Conservation (phyloP, 495 filamentous ascomycete genomes). For the Lasiosphaeria hispida region DNA sequence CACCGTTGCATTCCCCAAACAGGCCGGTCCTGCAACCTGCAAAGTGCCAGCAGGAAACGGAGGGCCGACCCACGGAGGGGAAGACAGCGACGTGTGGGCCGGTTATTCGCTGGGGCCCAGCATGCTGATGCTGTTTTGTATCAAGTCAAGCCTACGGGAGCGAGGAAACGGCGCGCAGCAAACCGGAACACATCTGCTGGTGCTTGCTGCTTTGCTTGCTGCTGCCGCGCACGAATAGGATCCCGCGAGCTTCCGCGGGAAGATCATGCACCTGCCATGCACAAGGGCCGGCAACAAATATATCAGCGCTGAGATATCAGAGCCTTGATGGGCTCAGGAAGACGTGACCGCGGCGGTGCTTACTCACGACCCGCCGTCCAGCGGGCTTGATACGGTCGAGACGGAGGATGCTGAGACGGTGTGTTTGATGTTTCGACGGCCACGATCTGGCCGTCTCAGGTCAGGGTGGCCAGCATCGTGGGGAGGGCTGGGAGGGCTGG, state of each 20-base stretch:
- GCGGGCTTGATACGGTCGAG: background rate
- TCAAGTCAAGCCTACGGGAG: background rate
- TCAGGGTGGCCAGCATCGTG: too few species aligned
- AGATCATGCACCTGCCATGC: conserved; percentile 17
- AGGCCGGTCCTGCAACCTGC: conserved; percentile 8
- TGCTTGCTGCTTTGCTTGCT: conserved; percentile 1
- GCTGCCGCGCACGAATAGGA: conserved; percentile 6
- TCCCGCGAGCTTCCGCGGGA: conserved; percentile 6
- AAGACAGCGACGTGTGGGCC: conserved; percentile 24
- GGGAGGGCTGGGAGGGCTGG: too few species aligned
- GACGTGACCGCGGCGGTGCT: background rate
- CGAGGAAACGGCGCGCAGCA: too few species aligned
- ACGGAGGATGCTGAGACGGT: background rate
- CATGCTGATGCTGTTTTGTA: conserved; percentile 7
- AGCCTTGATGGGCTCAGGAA: too few species aligned
- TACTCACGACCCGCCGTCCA: background rate
- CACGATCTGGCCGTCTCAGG: too few species aligned
- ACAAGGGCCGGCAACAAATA: background rate
- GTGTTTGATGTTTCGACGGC: too few species aligned
- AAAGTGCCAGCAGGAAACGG: background rate
- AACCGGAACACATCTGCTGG: too few species aligned
- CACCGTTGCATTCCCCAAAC: conserved; percentile 5
- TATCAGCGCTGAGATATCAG: background rate
- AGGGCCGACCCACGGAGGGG: background rate
- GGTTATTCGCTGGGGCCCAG: conserved; percentile 21